Evolutionary conservation across 23 red algal species (phyloP).

Genomic region (Pyropia haitanensis): DNA sequence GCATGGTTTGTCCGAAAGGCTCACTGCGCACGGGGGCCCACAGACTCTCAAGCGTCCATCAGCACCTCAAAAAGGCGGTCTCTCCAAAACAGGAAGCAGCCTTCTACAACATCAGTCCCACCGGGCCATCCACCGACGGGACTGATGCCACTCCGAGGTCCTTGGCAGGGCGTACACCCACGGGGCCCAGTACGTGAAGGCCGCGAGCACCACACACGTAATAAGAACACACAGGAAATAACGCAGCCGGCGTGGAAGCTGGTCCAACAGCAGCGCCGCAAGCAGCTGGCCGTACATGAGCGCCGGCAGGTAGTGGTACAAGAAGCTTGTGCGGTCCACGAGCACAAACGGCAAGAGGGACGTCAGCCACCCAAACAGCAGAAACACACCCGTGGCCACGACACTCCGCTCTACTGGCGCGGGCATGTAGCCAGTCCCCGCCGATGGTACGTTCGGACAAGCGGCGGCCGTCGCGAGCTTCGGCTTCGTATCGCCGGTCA

Average conservation of each 20-base stretch:
- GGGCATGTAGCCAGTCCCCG: too few species aligned
- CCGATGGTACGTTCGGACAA: too few species aligned
- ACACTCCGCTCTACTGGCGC: too few species aligned
- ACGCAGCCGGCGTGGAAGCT: constrained; percentile 6
- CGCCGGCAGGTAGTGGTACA: constrained; percentile 86
- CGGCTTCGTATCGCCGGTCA: too few species aligned
- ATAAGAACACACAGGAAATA: background rate
- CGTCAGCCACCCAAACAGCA: constrained; percentile 46
- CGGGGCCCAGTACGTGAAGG: constrained; percentile 63
- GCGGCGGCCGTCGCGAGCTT: too few species aligned
- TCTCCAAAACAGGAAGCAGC: too few species aligned
- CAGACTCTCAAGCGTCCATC: too few species aligned
- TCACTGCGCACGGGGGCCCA: too few species aligned
- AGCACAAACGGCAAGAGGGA: constrained; percentile 74
- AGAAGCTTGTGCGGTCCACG: constrained; percentile 69
- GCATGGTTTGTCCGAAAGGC: too few species aligned
- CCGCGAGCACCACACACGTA: constrained; percentile 16
- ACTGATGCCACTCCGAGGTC: constrained; percentile 11
- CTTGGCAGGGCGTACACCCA: constrained; percentile 75
- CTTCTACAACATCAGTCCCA: constrained; percentile 44
- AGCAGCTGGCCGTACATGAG: constrained; percentile 52
- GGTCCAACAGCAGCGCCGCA: constrained; percentile 35
- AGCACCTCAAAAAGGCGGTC: too few species aligned
- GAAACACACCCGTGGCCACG: constrained; percentile 2
- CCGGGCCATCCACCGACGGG: constrained; percentile 39